These are phyloP conservation scores for Cornus kousa DNA, from an alignment of 148 eudicot species.

Conservation along the genomic window DNA sequence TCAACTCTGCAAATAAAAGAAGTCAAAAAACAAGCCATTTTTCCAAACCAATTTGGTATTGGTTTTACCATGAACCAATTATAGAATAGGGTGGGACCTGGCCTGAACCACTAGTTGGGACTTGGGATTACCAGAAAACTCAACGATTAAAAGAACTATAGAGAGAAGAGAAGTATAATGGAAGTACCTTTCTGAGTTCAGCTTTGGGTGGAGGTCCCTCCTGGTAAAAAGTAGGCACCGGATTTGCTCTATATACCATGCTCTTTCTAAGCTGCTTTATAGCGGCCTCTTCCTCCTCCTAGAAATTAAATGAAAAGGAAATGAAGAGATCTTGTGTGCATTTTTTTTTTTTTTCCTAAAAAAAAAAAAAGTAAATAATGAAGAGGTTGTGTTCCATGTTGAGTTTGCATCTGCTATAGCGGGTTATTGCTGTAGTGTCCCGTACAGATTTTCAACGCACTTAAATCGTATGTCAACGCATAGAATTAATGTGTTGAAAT, in stretches of 20 bases:
- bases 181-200: conserved; percentile 84
- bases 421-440: no score
- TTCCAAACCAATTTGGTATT: background rate
- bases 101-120: background rate
- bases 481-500: no score
- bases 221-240: conserved; percentile 84
- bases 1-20: background rate
- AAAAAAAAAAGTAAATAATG: no score
- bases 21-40: background rate
- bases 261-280: conserved; percentile 77
- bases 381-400: background rate
- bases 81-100: background rate
- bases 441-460: no score
- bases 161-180: background rate
- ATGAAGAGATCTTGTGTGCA: background rate
- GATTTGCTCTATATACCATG: conserved; percentile 79
- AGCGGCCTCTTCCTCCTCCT: conserved; percentile 89
- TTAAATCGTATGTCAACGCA: no score
- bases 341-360: no score
- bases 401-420: no score
- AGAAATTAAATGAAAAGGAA: conserved; percentile 5
- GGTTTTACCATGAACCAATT: background rate
- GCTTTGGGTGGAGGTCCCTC: conserved; percentile 90
- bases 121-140: background rate
- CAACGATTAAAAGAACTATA: background rate